Evolutionary conservation across 108 stramenopile species (phyloP), one percentile per base, ranked within the genome.

Genomic region (Aurantiochytrium sp.): DNA sequence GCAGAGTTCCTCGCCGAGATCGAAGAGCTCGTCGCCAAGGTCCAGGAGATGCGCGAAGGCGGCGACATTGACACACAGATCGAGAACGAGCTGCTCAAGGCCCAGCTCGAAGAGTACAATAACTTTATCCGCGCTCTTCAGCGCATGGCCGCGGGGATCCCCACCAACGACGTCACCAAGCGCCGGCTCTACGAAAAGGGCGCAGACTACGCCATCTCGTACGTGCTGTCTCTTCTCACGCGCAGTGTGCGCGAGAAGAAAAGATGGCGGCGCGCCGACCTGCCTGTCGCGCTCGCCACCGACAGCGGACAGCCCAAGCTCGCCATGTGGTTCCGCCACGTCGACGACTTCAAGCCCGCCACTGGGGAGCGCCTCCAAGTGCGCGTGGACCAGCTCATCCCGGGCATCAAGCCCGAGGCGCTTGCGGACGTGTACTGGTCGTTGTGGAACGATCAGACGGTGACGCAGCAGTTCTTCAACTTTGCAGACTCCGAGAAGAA

Each of bases 21-120:
- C 42, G 69, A 81, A 45, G 41, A 81, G 24, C 69, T 81, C 42
- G 42, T 81, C 41, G 69, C 69, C 41, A 81, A 81, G 42, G 69
- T 81, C 22, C 69, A 81, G 36, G 69, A 81, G 22, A 81, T 81
- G 69, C 37, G 69, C 8, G 69, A 81, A 22, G 69, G 41, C 45
- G 69, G 69, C 4, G 69, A 81, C 27, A 45, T 81, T 1, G 69
- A 81, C 22, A 81, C 69, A 45, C 69, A 81, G 6, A 45, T 81
- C 10, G 69, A 81, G 22, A 81, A 81, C 27, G 69, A 81, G 27
- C 69, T 81, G 8, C 42, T 81, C 37, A 81, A 81, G 42, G 69
- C 69, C 4, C 69, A 81, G 22, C 15, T 81, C 4, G 69, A 32
- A 4, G 69, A 81, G 69, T 45, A 81, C 1, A 39, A 81, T 4